A percentile compares a stretch with the other conserved stretches of the same genome.
phyloP scores from a whole-genome alignment of 768 basidiomycete species.

The Ramaria rubella region DNA sequence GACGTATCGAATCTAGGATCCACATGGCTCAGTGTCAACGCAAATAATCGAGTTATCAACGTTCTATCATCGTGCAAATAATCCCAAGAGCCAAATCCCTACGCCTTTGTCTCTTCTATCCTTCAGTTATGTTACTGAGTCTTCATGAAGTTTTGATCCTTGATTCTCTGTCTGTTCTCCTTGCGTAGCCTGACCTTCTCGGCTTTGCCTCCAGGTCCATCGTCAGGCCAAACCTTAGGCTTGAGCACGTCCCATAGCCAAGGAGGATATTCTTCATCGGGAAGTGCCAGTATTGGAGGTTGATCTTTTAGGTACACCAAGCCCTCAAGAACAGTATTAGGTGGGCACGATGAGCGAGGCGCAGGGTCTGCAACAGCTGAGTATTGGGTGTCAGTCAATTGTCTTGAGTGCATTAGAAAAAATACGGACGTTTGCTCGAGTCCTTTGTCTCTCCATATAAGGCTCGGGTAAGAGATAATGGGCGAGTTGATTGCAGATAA shows the following conservation, averaged over 20 bases:
- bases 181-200: constrained; percentile 46
- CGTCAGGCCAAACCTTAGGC: constrained; percentile 54
- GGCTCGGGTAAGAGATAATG: background rate
- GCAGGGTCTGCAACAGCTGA: background rate
- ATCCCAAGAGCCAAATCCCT: too few relatives aligned
- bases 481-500: background rate
- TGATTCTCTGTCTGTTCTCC: constrained; percentile 63
- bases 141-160: constrained; percentile 81
- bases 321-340: constrained; percentile 74
- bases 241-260: constrained; percentile 83
- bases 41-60: too few relatives aligned
- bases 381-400: background rate
- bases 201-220: constrained; percentile 67
- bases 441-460: background rate
- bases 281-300: constrained; percentile 61
- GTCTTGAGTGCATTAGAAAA: background rate
- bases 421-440: background rate
- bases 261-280: constrained; percentile 80
- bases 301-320: constrained; percentile 80
- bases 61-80: too few relatives aligned
- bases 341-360: constrained; percentile 52
- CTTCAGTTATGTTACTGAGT: constrained; percentile 45
- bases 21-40: too few relatives aligned
- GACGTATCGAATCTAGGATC: too few relatives aligned
- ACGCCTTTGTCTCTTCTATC: too few relatives aligned